Percentiles rank a stretch among this genome's conserved stretches.
Evolutionary conservation across 176 grass and related monocot genomes (phyloP).

Genomic region (Cymbopogon citratus): DNA sequence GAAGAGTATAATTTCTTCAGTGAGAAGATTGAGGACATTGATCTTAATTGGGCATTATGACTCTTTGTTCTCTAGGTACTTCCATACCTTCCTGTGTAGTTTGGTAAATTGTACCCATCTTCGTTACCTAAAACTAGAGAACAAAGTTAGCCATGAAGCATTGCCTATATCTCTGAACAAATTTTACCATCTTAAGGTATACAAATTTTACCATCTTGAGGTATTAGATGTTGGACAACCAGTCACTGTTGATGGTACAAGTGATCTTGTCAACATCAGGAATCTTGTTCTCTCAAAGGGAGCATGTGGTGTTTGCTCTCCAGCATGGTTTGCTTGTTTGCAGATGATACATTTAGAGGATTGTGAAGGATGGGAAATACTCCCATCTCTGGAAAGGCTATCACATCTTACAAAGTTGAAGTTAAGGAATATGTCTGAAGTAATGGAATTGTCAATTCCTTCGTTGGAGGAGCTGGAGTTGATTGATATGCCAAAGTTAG

Average conservation of each 20-base stretch:
- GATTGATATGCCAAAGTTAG: slow-evolving; percentile 6
- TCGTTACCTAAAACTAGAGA: slow-evolving; percentile 14
- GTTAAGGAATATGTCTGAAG: not conserved
- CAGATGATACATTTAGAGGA: no score
- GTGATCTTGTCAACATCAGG: slow-evolving; percentile 30
- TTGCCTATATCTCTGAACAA: slow-evolving; percentile 1
- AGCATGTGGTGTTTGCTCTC: not conserved
- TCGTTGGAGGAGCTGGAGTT: not conserved
- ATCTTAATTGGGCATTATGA: not conserved
- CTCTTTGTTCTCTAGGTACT: not conserved
- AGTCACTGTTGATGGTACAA: not conserved
- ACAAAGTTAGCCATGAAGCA: accelerated
- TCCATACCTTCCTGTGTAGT: no score
- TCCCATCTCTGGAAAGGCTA: no score
- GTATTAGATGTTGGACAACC: not conserved
- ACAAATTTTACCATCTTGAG: not conserved
- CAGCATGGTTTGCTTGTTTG: not conserved
- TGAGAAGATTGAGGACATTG: slow-evolving; percentile 14
- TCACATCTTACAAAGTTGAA: no score
- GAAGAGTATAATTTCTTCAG: not conserved
- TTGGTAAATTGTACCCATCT: slow-evolving; percentile 5
- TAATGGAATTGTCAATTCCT: slow-evolving; percentile 11
- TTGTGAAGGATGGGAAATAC: no score
- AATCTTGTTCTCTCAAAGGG: slow-evolving; percentile 24
- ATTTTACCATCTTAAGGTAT: not conserved